Evolutionary conservation across 2,329 filamentous ascomycete species (phyloP).

Genomic region (Cladosporium sp.): DNA sequence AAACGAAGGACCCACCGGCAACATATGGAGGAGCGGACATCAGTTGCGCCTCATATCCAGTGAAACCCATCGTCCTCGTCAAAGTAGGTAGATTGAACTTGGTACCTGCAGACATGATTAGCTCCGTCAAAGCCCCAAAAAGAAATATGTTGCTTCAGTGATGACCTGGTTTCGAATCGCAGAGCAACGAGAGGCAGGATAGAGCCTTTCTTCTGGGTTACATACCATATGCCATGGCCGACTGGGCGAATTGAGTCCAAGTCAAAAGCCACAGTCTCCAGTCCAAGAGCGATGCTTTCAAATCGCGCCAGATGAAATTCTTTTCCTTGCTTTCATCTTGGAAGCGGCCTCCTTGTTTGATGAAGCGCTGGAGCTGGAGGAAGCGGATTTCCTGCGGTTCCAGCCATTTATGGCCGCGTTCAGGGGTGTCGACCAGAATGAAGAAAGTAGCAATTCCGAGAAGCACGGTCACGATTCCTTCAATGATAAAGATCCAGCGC

Average conservation of each 20-base stretch:
- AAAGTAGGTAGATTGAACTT: conserved; percentile 17
- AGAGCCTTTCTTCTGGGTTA: too few relatives aligned
- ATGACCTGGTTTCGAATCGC: too few relatives aligned
- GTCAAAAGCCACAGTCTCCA: conserved; percentile 11
- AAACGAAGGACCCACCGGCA: too few relatives aligned
- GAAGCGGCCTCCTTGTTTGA: conserved; percentile 10
- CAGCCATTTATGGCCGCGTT: conserved; percentile 53
- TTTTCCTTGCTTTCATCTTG: conserved; percentile 8
- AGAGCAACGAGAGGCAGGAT: background rate
- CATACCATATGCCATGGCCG: conserved; percentile 2
- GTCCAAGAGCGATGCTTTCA: conserved; percentile 8
- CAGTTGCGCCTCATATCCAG: conserved; percentile 20
- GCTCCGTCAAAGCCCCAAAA: too few relatives aligned
- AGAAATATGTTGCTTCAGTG: too few relatives aligned
- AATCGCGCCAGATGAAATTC: conserved; percentile 9
- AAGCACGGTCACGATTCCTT: conserved; percentile 28
- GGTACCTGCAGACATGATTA: too few relatives aligned
- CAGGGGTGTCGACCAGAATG: conserved; percentile 8
- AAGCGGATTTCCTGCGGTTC: conserved; percentile 33
- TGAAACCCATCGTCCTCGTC: conserved; percentile 20
- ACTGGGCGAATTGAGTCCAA: conserved; percentile 6
- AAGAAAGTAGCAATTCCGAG: conserved; percentile 9
- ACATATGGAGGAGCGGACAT: conserved; percentile 27
- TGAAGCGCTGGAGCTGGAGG: conserved; percentile 1
- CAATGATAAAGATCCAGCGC: conserved; percentile 21